phyloP scores from a whole-genome alignment of 495 filamentous ascomycete species.

The Polyplosphaeria fusca region DNA sequence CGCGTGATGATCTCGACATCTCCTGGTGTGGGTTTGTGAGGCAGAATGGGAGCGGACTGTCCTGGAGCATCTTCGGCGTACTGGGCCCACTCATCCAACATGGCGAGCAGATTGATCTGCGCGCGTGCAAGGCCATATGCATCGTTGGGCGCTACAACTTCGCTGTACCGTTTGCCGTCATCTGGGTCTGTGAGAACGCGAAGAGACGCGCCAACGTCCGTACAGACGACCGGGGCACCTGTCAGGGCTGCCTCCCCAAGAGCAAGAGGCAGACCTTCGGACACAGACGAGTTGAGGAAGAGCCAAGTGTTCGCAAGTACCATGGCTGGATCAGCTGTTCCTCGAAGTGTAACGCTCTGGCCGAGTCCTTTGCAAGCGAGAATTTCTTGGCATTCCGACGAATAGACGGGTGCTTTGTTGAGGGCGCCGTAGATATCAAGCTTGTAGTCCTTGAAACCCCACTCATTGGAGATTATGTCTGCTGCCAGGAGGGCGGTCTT shows the following conservation, averaged over 20 bases:
- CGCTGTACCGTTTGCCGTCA: slow-evolving; percentile 57
- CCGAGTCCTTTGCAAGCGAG: slow-evolving; percentile 59
- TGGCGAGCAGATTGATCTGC: slow-evolving; percentile 59
- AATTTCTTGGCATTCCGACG: slow-evolving; percentile 60
- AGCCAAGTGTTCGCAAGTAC: slow-evolving; percentile 63
- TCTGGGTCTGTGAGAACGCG: slow-evolving; percentile 61
- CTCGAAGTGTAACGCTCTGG: slow-evolving; percentile 51
- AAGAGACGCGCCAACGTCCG: slow-evolving; percentile 62
- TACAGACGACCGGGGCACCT: slow-evolving; percentile 62
- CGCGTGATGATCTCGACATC: slow-evolving; percentile 55
- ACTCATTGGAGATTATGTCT: slow-evolving; percentile 65
- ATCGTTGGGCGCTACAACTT: slow-evolving; percentile 63
- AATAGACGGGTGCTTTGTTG: slow-evolving; percentile 58
- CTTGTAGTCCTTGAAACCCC: slow-evolving; percentile 62
- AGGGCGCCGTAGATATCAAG: slow-evolving; percentile 63
- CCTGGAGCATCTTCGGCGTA: slow-evolving; percentile 51
- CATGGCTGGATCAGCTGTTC: slow-evolving; percentile 55
- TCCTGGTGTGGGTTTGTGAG: slow-evolving; percentile 48
- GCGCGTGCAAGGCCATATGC: slow-evolving; percentile 56
- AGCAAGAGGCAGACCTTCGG: slow-evolving; percentile 64
- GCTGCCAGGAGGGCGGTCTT: slow-evolving; percentile 61
- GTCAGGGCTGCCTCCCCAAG: slow-evolving; percentile 63
- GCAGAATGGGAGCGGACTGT: slow-evolving; percentile 46
- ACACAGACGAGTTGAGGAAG: slow-evolving; percentile 65
- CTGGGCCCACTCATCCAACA: slow-evolving; percentile 58